A percentile compares a stretch with the other conserved stretches of the same genome.
phyloP scores from a whole-genome alignment of 2,329 filamentous ascomycete species.

The Corinectria fuckeliana region DNA sequence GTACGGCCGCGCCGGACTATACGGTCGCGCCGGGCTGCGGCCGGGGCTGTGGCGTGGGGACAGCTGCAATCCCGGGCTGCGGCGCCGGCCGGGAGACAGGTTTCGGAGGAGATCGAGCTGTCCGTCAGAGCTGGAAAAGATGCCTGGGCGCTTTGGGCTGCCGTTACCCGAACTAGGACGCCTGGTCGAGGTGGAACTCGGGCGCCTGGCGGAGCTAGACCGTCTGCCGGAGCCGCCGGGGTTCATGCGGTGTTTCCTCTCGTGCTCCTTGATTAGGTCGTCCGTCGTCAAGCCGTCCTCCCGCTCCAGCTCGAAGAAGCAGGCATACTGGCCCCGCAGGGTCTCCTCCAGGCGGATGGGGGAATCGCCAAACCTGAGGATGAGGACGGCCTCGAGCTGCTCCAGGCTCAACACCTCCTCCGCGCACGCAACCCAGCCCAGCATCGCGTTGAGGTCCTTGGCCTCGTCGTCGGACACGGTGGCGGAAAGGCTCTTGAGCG shows the following conservation, averaged over 20 bases:
- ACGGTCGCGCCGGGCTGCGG: constrained; percentile 9
- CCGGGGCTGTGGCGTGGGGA: constrained; percentile 12
- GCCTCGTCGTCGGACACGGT: constrained; percentile 48
- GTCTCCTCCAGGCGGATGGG: constrained; percentile 51
- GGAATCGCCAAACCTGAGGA: constrained; percentile 50
- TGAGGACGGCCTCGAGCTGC: constrained; percentile 51
- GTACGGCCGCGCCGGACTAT: constrained; percentile 26
- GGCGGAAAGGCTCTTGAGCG: constrained; percentile 49
- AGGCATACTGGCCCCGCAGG: constrained; percentile 52
- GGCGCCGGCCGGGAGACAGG: constrained; percentile 26
- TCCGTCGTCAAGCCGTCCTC: constrained; percentile 53
- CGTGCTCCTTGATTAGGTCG: constrained; percentile 48
- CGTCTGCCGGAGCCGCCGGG: constrained; percentile 24
- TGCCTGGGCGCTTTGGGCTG: constrained; percentile 22
- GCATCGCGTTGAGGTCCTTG: constrained; percentile 53
- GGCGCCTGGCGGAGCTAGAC: constrained; percentile 32
- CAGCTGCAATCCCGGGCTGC: not conserved
- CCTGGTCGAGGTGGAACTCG: constrained; percentile 28
- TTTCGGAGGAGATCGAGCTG: constrained; percentile 29
- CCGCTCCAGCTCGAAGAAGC: constrained; percentile 53
- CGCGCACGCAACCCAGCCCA: constrained; percentile 54
- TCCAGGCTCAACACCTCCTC: constrained; percentile 51
- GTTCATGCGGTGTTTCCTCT: constrained; percentile 38
- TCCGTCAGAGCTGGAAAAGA: constrained; percentile 23
- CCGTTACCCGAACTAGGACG: constrained; percentile 28